Evolutionary conservation across 805 yeast genomes (phyloP), one percentile per base, ranked within the genome.

Genomic region (Metschnikowia borealis): DNA sequence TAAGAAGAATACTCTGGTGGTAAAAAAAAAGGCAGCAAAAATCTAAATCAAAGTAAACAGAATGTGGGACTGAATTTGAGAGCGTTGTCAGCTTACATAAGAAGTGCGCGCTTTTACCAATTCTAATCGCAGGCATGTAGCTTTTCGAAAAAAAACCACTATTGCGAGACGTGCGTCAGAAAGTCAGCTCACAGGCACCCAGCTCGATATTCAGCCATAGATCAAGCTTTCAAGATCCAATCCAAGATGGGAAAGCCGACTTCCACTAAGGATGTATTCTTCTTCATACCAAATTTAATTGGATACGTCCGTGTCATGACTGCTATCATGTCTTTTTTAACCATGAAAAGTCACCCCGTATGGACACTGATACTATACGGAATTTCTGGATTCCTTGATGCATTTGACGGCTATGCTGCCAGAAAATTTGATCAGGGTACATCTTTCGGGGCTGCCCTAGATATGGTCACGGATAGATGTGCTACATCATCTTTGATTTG

Each of bases 381-480:
- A 14, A 74, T 89, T 17, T 89, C 97, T 11, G 95, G 99, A 60
- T 74, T 94, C 49, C 74, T 94, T 54, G 99, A 94, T 69, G 99
- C 99, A 0, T 81, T 90, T 51, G 99, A 94, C 66, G 99, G 99
- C 3, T 83, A 85, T 49, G 96, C 96, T 50, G 99, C 99, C 4
- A 79, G 99, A 55, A 79, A 79, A 61, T 89, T 77, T 66, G 82
- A 87, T 65, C 99, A 94, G 68, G 85, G 96, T 14, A 88, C 97
- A 32, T 80, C 82, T 58, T 89, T 89, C 58, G 99, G 99, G 35
- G 98, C 99, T 17, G 96, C 95, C 18, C 78, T 94, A 60, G 99
- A 94, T 69, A 94, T 94, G 99, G 97, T 94, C 32, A 92, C 99
- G 17, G 99, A 94, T 67, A 79, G 99, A 64, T 94, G 97, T 66